phyloP scores from a whole-genome alignment of 2,329 filamentous ascomycete genomes.

The Thelonectria discophora region DNA sequence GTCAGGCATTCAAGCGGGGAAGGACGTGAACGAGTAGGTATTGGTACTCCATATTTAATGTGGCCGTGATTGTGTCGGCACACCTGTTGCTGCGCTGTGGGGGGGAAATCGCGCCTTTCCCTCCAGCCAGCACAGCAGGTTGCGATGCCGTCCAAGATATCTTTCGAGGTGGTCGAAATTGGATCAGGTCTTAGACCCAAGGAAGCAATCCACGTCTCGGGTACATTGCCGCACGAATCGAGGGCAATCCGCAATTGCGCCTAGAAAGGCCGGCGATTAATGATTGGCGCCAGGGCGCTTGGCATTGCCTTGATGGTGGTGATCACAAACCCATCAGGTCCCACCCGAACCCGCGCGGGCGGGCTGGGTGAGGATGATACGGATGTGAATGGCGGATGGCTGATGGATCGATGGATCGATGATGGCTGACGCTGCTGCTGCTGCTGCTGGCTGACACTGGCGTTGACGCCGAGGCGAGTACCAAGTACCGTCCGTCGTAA shows the following conservation, averaged over 20 bases:
- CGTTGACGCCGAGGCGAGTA: conserved; percentile 28
- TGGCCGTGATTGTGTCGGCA: conserved; percentile 11
- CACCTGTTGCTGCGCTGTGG: conserved; percentile 3
- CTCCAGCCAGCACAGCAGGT: neutral
- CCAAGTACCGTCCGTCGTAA: neutral
- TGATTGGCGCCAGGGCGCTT: conserved; percentile 25
- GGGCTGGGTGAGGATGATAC: conserved; percentile 26
- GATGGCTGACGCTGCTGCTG: no score
- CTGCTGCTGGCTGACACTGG: conserved; percentile 27
- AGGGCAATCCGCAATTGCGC: conserved; percentile 9
- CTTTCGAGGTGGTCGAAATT: conserved; percentile 6
- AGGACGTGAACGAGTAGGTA: conserved; percentile 4
- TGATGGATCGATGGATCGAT: no score
- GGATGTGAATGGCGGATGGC: no score
- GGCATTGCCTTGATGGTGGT: conserved; percentile 20
- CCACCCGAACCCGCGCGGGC: conserved; percentile 3
- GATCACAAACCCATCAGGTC: conserved; percentile 28
- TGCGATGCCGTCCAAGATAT: conserved; percentile 10
- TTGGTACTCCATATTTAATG: neutral
- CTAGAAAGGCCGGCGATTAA: conserved; percentile 19
- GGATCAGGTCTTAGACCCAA: conserved; percentile 7
- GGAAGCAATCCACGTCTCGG: conserved; percentile 1
- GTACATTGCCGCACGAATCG: conserved; percentile 9
- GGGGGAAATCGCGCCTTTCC: conserved; percentile 8
- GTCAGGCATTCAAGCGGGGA: neutral